These are phyloP conservation scores for Apiospora phragmitis DNA, from an alignment of 2,329 filamentous ascomycete species.

Conservation along the genomic window DNA sequence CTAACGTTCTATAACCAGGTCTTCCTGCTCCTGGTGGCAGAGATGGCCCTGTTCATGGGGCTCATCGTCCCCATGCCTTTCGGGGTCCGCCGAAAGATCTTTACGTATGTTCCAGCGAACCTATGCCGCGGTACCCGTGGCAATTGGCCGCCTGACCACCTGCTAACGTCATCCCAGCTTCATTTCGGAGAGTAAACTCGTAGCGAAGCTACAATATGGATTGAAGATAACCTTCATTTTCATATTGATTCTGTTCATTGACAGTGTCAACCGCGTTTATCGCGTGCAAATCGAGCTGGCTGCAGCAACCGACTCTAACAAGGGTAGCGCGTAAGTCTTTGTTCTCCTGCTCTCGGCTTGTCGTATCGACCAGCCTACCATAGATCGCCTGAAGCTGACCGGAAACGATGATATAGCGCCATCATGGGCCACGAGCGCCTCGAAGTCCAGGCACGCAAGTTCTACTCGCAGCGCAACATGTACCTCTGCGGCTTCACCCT, in stretches of 20 bases:
- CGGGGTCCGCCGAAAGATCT: constrained; percentile 79
- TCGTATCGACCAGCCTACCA: neutral
- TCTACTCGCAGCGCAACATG: constrained; percentile 99
- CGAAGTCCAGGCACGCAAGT: constrained; percentile 98
- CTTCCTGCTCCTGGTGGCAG: constrained; percentile 77
- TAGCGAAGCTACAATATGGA: constrained; percentile 95
- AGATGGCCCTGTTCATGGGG: constrained; percentile 80
- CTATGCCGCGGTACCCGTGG: neutral
- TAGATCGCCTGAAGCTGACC: neutral
- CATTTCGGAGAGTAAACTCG: constrained; percentile 81
- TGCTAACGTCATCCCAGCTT: constrained; percentile 56
- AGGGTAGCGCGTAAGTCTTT: constrained; percentile 47
- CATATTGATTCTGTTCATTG: constrained; percentile 96
- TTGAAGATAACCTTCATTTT: constrained; percentile 99
- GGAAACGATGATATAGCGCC: constrained; percentile 36
- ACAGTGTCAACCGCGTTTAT: constrained; percentile 94
- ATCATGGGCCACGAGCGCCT: constrained; percentile 91
- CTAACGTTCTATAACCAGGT: constrained; percentile 53
- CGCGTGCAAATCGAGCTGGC: constrained; percentile 89
- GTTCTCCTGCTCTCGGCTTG: constrained; percentile 3
- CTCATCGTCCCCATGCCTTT: constrained; percentile 88
- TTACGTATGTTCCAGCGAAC: constrained; percentile 56
- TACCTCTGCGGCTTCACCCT: constrained; percentile 99
- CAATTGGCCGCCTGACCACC: neutral
- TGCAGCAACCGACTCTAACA: constrained; percentile 64